These are phyloP conservation scores for Tillandsia fasciculata DNA, from an alignment of 176 grass and related monocot genomes.

Conservation along the genomic window DNA sequence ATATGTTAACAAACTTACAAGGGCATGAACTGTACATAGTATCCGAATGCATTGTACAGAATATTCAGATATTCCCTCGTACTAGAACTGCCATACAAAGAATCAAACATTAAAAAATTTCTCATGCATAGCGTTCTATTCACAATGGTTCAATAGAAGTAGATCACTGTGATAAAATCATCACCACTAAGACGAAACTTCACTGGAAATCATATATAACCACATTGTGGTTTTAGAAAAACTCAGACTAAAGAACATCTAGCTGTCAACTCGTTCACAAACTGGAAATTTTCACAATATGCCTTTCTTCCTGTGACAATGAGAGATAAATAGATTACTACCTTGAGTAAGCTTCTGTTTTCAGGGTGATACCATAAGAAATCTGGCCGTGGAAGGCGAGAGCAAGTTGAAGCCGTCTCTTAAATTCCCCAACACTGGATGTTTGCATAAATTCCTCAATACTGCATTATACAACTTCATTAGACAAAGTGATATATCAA, in stretches of 20 bases:
- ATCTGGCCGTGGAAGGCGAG: slow-evolving; percentile 75
- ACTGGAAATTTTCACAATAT: background rate
- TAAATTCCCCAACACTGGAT: slow-evolving; percentile 83
- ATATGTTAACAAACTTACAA: slow-evolving; percentile 38
- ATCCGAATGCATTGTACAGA: slow-evolving; percentile 92
- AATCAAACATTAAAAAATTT: slow-evolving; percentile 7
- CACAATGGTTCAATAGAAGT: background rate
- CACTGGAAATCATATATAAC: background rate
- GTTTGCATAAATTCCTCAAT: slow-evolving; percentile 83
- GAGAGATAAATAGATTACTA: slow-evolving; percentile 17
- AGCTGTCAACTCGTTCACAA: too few relatives aligned
- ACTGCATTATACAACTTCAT: slow-evolving; percentile 46
- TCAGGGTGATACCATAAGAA: slow-evolving; percentile 31
- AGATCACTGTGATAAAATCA: background rate
- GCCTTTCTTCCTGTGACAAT: background rate
- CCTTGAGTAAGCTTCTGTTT: slow-evolving; percentile 48
- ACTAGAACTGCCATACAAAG: slow-evolving; percentile 26
- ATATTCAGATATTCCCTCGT: slow-evolving; percentile 48
- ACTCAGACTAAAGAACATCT: too few relatives aligned
- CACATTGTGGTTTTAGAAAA: background rate
- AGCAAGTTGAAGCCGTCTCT: slow-evolving; percentile 74
- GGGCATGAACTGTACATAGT: slow-evolving; percentile 75
- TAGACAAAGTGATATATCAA: slow-evolving; percentile 7
- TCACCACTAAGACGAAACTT: background rate
- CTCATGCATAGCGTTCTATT: too few relatives aligned